These are phyloP conservation scores for Paraleonurus japonicus DNA, from an alignment of 257 asterid genomes.

Conservation along the genomic window DNA sequence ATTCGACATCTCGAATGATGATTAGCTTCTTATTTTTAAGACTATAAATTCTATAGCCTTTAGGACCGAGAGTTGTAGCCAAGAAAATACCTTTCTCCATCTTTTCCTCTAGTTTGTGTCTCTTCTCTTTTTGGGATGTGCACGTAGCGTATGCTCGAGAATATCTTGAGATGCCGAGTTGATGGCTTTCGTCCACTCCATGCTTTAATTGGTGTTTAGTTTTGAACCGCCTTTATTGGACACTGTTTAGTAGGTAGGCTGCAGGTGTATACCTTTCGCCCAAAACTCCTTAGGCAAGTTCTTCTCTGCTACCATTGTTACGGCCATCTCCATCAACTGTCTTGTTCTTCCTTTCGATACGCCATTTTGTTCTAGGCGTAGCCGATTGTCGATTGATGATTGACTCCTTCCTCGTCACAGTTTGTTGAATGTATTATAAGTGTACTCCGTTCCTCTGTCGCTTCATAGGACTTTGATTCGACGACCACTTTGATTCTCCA, in stretches of 20 bases:
- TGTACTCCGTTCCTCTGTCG: not conserved
- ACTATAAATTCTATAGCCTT: not conserved
- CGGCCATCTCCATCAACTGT: too few relatives aligned
- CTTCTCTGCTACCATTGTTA: too few relatives aligned
- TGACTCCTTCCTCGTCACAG: not conserved
- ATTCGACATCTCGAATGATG: not conserved
- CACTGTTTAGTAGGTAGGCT: too few relatives aligned
- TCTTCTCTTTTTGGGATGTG: not conserved
- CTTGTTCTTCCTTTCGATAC: too few relatives aligned
- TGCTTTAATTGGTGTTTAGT: not conserved
- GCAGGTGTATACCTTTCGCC: too few relatives aligned
- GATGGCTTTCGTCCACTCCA: not conserved
- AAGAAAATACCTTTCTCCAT: not conserved
- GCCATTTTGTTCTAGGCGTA: too few relatives aligned
- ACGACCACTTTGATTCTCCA: too few relatives aligned
- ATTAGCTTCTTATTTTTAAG: too few relatives aligned
- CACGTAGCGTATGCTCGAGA: not conserved
- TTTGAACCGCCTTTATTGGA: not conserved
- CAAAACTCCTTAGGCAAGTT: too few relatives aligned
- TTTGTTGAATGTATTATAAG: not conserved
- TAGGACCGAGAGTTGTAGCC: too few relatives aligned
- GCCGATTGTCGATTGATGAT: not conserved
- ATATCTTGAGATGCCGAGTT: not conserved
- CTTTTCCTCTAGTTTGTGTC: not conserved
- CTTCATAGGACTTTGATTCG: too few relatives aligned